Percentiles rank a stretch among this genome's conserved stretches.
Conservation (phyloP, 148 eudicot species). For the Pharnaceum exiguum region DNA sequence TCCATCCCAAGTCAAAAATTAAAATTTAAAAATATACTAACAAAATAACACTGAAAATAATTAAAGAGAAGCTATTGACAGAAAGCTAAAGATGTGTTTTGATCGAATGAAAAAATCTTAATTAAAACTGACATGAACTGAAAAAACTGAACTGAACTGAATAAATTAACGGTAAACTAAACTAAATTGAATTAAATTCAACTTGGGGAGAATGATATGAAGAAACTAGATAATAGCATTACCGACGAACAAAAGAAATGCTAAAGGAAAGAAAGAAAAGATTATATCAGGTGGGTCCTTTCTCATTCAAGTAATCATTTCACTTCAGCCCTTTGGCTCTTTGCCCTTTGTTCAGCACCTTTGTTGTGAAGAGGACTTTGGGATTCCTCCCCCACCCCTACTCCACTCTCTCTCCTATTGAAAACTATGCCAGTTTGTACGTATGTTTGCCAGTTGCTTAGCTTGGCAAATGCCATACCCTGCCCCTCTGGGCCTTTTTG, state of each 20-base stretch:
- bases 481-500: constrained; percentile 29
- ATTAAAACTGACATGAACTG: no score
- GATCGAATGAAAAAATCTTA: neutral
- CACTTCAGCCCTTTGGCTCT: constrained; percentile 22
- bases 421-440: neutral
- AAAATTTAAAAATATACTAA: neutral
- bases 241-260: no score
- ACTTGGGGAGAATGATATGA: no score
- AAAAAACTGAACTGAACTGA: no score
- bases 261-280: neutral
- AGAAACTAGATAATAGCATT: no score
- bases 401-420: neutral
- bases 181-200: no score
- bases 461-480: no score
- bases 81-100: no score
- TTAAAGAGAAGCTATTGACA: no score
- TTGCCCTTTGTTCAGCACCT: constrained; percentile 18
- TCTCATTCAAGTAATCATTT: constrained; percentile 27
- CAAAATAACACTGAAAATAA: no score
- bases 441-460: no score
- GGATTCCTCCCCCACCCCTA: constrained; percentile 5
- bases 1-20: constrained; percentile 11
- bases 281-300: constrained; percentile 10
- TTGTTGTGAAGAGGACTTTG: constrained; percentile 13
- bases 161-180: no score